Conservation (phyloP, 441 rosid genomes). For the Omphalea diandra region DNA sequence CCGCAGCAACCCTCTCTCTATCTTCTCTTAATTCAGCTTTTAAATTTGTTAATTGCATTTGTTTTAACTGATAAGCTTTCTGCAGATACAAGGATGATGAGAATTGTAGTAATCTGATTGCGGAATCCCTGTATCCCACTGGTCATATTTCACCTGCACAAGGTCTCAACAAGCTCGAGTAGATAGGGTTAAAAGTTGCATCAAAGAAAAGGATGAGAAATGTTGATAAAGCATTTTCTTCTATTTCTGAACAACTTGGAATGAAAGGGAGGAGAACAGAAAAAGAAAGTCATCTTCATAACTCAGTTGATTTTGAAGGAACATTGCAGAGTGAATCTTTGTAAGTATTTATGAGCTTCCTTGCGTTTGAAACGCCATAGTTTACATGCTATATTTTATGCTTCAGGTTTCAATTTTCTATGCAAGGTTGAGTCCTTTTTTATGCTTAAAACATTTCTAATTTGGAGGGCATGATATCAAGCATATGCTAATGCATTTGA, state of each 20-base stretch:
- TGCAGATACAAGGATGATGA: constrained; percentile 72
- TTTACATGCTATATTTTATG: not conserved
- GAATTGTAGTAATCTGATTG: constrained; percentile 60
- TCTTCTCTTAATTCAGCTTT: constrained; percentile 19
- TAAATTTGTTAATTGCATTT: constrained; percentile 8
- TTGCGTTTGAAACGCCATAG: constrained; percentile 10
- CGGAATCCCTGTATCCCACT: constrained; percentile 67
- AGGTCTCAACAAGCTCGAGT: constrained; percentile 88
- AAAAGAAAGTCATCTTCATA: constrained; percentile 32
- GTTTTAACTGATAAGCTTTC: constrained; percentile 24
- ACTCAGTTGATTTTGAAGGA: constrained; percentile 38
- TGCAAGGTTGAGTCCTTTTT: not conserved
- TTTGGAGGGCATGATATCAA: constrained; percentile 11
- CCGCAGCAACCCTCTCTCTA: not conserved
- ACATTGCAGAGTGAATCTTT: constrained; percentile 39
- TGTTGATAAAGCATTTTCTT: constrained; percentile 28
- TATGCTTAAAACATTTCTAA: constrained; percentile 19
- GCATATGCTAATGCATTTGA: constrained; percentile 5
- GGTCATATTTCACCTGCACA: constrained; percentile 77
- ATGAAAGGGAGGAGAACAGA: constrained; percentile 32
- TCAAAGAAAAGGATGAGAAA: constrained; percentile 52
- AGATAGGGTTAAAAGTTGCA: constrained; percentile 58
- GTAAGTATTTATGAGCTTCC: constrained; percentile 46
- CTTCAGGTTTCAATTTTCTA: not conserved
- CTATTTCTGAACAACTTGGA: constrained; percentile 27